A percentile compares a stretch with the other conserved stretches of the same genome.
Conservation (phyloP, 108 stramenopile genomes). For the Cylindrotheca fusiformis region DNA sequence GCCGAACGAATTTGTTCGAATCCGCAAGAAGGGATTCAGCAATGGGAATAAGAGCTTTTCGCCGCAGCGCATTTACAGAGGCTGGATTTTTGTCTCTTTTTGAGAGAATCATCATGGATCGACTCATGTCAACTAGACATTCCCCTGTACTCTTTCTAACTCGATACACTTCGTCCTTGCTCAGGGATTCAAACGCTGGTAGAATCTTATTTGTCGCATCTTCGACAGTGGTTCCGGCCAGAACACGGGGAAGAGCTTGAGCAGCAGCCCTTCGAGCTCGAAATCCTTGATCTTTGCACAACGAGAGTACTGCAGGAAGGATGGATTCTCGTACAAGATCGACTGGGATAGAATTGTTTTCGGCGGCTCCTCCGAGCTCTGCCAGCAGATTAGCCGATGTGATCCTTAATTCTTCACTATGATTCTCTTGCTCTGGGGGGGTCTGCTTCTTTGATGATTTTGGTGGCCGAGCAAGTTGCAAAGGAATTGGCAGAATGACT, state of each 20-base stretch:
- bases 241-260: constrained; percentile 88
- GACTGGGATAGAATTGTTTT: constrained; percentile 32
- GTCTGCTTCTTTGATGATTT: constrained; percentile 8
- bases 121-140: constrained; percentile 80
- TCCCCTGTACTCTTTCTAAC: constrained; percentile 86
- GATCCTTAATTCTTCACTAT: constrained; percentile 89
- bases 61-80: constrained; percentile 49
- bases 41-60: constrained; percentile 63
- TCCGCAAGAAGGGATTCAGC: constrained; percentile 70
- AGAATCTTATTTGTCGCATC: constrained; percentile 73
- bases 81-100: constrained; percentile 11
- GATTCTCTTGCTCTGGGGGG: constrained; percentile 34
- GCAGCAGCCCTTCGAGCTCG: constrained; percentile 91
- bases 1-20: constrained; percentile 69
- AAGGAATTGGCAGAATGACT: constrained; percentile 62
- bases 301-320: constrained; percentile 78
- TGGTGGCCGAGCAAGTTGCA: constrained; percentile 41
- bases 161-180: constrained; percentile 91
- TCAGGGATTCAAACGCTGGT: constrained; percentile 88
- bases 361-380: constrained; percentile 70
- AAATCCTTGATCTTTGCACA: constrained; percentile 92
- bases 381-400: constrained; percentile 90
- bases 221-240: constrained; percentile 81
- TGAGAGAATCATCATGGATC: constrained; percentile 60
- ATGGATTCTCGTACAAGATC: constrained; percentile 46